These are phyloP conservation scores for Botryosphaeria agaves DNA, from an alignment of 2,329 filamentous ascomycete species.

Conservation along the genomic window DNA sequence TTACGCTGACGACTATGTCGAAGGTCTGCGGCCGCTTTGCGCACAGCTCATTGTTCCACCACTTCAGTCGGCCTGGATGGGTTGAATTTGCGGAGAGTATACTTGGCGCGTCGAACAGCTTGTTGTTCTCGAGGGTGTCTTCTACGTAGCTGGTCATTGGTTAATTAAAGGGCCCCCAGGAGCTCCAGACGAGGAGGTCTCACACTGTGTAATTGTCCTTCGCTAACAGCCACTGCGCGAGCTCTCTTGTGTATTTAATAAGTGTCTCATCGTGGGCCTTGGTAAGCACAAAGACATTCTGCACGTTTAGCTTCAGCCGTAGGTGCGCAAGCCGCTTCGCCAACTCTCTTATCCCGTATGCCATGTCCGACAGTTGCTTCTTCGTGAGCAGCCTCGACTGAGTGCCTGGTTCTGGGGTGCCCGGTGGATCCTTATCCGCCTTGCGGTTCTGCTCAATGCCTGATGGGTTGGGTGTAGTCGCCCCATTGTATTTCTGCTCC, in stretches of 20 bases:
- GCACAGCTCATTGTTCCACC: slow-evolving; percentile 73
- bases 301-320: slow-evolving; percentile 63
- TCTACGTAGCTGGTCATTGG: slow-evolving; percentile 53
- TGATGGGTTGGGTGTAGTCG: slow-evolving; percentile 8
- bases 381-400: slow-evolving; percentile 75
- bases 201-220: slow-evolving; percentile 63
- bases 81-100: slow-evolving; percentile 45
- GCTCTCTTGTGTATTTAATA: slow-evolving; percentile 57
- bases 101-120: slow-evolving; percentile 54
- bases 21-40: slow-evolving; percentile 66
- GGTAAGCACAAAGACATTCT: slow-evolving; percentile 71
- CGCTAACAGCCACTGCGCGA: slow-evolving; percentile 66
- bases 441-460: slow-evolving; percentile 14
- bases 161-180: no score
- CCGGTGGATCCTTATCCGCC: slow-evolving; percentile 25
- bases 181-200: no score
- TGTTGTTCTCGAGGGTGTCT: slow-evolving; percentile 51
- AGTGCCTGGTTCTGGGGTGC: slow-evolving; percentile 17
- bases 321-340: slow-evolving; percentile 74
- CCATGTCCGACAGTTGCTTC: slow-evolving; percentile 91
- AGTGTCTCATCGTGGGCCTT: slow-evolving; percentile 80
- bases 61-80: slow-evolving; percentile 46
- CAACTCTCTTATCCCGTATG: slow-evolving; percentile 82
- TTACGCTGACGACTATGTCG: slow-evolving; percentile 72
- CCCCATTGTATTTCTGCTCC: slow-evolving; percentile 16